These are phyloP conservation scores for Septoria linicola DNA, from an alignment of 2,329 filamentous ascomycete genomes.

Conservation along the genomic window DNA sequence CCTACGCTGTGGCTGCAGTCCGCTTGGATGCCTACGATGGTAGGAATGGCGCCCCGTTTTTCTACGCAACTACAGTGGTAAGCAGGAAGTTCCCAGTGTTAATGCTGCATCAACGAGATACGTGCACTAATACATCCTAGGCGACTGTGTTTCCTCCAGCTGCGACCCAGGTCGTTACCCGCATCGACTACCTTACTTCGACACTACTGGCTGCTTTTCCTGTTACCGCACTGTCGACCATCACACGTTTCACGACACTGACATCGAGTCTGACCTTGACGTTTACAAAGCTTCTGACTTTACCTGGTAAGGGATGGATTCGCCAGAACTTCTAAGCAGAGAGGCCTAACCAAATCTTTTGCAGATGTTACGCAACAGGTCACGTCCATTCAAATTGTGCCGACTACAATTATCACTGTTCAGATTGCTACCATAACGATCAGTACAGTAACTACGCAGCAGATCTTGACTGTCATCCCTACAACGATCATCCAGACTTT, in stretches of 20 bases:
- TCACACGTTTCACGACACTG: not conserved
- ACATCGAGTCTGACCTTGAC: not conserved
- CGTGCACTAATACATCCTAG: no score
- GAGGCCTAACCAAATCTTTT: not conserved
- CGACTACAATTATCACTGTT: not conserved
- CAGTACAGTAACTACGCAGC: not conserved
- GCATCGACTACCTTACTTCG: not conserved
- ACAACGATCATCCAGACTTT: constrained; percentile 1
- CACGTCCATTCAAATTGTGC: constrained; percentile 5
- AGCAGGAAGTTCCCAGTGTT: not conserved
- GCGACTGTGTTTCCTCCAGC: constrained; percentile 31
- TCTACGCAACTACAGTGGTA: not conserved
- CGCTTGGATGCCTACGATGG: not conserved
- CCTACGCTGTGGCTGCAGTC: not conserved
- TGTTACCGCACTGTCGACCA: not conserved
- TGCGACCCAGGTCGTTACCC: not conserved
- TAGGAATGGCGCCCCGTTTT: not conserved
- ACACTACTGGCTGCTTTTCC: not conserved
- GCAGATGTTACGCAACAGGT: not conserved
- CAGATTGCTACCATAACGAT: constrained; percentile 1
- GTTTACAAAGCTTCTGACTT: not conserved
- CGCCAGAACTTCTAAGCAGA: not conserved
- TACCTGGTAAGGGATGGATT: not conserved
- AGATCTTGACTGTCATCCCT: constrained; percentile 2
- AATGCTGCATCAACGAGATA: not conserved